A percentile compares a stretch with the other conserved stretches of the same genome.
Evolutionary conservation across 192 early-diverging fungal species (phyloP).

Genomic region (Entomortierella beljakovae): DNA sequence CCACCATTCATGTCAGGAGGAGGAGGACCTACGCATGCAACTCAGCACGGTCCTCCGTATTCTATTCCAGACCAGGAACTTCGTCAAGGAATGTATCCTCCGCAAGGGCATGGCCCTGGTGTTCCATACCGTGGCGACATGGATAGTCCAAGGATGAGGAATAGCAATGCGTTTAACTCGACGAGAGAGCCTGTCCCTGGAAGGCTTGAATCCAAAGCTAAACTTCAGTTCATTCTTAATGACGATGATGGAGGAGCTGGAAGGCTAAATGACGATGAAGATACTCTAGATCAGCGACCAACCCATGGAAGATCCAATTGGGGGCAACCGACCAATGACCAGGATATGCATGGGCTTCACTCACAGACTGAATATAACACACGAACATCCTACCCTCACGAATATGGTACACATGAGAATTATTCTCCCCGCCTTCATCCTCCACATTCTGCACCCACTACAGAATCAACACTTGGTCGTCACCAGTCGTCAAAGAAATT

Average conservation of each 20-base stretch:
- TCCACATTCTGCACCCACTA: not conserved
- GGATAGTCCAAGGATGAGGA: slow-evolving; percentile 8
- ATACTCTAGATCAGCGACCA: slow-evolving; percentile 1
- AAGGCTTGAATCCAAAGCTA: slow-evolving; percentile 31
- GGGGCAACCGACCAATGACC: not conserved
- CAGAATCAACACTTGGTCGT: not conserved
- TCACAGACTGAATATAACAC: not conserved
- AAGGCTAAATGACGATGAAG: slow-evolving; percentile 7
- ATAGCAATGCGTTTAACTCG: not conserved
- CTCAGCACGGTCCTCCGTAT: not conserved
- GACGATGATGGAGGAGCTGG: slow-evolving; percentile 34
- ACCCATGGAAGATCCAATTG: slow-evolving; percentile 13
- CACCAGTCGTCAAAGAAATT: slow-evolving; percentile 21
- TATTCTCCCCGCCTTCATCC: not conserved
- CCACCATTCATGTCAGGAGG: not conserved
- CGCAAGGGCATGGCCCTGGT: not conserved
- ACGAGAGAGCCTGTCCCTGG: slow-evolving; percentile 2
- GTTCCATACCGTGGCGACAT: not conserved
- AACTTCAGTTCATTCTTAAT: slow-evolving; percentile 46
- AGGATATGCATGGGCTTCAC: not conserved
- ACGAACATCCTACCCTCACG: not conserved
- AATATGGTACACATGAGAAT: slow-evolving; percentile 7
- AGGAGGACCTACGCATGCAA: not conserved
- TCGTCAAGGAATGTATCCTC: not conserved
- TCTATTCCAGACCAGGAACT: not conserved